These are phyloP conservation scores for Begonia peltatifolia DNA, from an alignment of 306 rosid species.

Conservation along the genomic window DNA sequence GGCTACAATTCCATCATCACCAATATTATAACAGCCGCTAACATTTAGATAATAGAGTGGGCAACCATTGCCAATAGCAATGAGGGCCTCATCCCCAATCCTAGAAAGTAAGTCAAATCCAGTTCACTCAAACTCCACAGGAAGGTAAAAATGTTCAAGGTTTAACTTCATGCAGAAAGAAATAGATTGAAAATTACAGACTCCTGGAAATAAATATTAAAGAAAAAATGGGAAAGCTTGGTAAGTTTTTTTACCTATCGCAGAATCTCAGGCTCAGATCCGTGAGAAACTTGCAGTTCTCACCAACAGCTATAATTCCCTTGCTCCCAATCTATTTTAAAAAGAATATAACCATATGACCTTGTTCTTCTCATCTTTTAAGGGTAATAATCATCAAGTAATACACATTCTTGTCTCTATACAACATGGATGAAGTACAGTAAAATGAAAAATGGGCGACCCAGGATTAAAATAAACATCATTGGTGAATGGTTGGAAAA, in stretches of 20 bases:
- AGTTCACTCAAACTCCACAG: neutral
- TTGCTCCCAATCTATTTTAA: slow-evolving; percentile 55
- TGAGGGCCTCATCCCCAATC: slow-evolving; percentile 87
- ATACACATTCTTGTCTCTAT: too few species aligned
- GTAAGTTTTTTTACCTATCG: slow-evolving; percentile 49
- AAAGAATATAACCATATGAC: slow-evolving; percentile 5
- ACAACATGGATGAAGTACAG: too few species aligned
- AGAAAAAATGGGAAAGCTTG: neutral
- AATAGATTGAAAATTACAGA: neutral
- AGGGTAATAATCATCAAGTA: too few species aligned
- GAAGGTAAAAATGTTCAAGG: neutral
- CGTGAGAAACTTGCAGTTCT: slow-evolving; percentile 55
- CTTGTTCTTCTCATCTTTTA: neutral
- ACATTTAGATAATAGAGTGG: slow-evolving; percentile 70
- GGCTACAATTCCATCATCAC: slow-evolving; percentile 82
- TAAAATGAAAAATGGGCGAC: too few species aligned
- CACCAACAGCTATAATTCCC: slow-evolving; percentile 74
- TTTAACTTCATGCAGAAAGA: too few species aligned
- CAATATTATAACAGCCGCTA: slow-evolving; percentile 90
- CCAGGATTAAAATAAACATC: too few species aligned
- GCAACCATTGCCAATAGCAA: slow-evolving; percentile 64
- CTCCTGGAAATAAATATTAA: neutral
- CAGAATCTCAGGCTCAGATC: slow-evolving; percentile 88
- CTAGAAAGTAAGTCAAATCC: slow-evolving; percentile 19
- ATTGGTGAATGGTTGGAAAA: neutral